Evolutionary conservation across 768 basidiomycete genomes (phyloP), one percentile per base, ranked within the genome.

Genomic region (Lactarius hatsudake): DNA sequence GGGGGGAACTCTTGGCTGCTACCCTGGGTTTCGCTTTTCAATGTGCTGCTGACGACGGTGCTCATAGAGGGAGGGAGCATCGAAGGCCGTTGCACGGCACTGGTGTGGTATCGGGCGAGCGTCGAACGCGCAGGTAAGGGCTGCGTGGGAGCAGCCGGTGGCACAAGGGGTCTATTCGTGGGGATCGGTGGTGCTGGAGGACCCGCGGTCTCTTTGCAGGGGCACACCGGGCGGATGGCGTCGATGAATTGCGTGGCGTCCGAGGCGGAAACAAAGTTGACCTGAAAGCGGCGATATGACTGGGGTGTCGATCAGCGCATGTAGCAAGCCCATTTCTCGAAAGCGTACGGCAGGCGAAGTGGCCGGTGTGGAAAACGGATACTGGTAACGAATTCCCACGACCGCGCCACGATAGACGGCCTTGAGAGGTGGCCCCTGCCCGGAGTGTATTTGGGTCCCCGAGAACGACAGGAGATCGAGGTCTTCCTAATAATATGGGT

Each of bases 271-370:
- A 79, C 73, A 68, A 93, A 91, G 26, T 87, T 86, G 34, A 92
- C 81, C 74, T 93, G 91, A 71, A 93, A 90, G 18, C 91, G 87
- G 60, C 88, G 85, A 74, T 87, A 90, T 2, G 80, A 77, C 91
- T 92, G 68, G n/a, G 8, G 68, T 17, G 8, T 56, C 48, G 58
- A 51, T 70, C 61, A 67, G 57, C 15, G 61, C 45, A 48, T 38
- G 5, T 45, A 18, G 45, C 55, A 34, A 64, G 26, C 32, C 13
- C 63, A 43, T 36, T 15, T 34, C 51, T 26, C 26, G 32, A 30
- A 53, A 20, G 60, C 45, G 64, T 69, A 57, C 64, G 23, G 30
- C 53, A 18, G 43, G 45, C n/a, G 57, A 72, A 69, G 54, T 45
- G 38, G 72, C 71, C 10, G 73, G 71, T 6, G 72, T 53, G 15